Conservation (phyloP, 345 rosid species). For the Triadica sebifera region DNA sequence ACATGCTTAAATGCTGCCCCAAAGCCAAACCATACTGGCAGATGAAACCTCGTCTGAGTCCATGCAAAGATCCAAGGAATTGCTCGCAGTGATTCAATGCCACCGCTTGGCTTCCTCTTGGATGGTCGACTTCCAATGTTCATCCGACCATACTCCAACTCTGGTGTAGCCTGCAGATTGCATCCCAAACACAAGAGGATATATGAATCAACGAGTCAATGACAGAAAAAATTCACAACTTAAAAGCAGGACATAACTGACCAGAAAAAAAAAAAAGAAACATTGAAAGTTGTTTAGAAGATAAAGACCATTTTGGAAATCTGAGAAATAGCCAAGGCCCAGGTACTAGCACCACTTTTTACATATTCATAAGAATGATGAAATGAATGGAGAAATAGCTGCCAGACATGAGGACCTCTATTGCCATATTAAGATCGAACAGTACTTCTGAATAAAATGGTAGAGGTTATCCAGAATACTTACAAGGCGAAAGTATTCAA, state of each 20-base stretch:
- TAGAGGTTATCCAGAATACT: constrained; percentile 25
- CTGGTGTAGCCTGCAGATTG: constrained; percentile 77
- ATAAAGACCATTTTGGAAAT: not conserved
- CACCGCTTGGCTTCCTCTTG: constrained; percentile 94
- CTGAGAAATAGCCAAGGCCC: not conserved
- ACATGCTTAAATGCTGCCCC: constrained; percentile 81
- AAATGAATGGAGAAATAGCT: not conserved
- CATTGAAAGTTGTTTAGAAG: not conserved
- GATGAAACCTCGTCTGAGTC: constrained; percentile 96
- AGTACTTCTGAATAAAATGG: not conserved
- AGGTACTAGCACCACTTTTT: not conserved
- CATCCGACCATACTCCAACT: constrained; percentile 96
- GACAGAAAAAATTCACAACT: not conserved
- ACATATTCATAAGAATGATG: not conserved
- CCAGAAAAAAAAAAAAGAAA: not conserved
- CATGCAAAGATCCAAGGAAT: constrained; percentile 99
- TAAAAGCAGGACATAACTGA: not conserved
- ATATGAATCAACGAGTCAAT: not conserved
- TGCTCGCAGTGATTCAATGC: constrained; percentile 91
- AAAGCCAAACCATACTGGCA: constrained; percentile 96
- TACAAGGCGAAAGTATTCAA: constrained; percentile 93
- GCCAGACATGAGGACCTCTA: not conserved
- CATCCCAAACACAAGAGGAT: not conserved
- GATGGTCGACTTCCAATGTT: constrained; percentile 98
- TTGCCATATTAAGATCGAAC: not conserved